Percentiles rank a stretch among this genome's conserved stretches.
Conservation (phyloP, 805 yeast genomes). For the Metschnikowia gruessii region DNA sequence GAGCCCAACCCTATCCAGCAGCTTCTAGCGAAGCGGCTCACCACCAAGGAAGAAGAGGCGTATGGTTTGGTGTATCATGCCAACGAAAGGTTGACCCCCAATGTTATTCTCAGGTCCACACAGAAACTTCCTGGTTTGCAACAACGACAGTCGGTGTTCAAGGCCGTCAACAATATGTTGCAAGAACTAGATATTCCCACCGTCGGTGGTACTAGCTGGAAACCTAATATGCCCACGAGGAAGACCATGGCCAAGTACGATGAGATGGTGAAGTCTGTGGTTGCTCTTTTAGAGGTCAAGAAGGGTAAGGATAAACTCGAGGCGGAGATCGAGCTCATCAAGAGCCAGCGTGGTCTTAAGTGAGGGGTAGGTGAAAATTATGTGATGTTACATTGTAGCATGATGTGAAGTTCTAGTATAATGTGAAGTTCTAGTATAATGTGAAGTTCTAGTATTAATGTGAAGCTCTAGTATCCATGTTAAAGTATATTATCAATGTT, state of each 20-base stretch:
- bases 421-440: no score
- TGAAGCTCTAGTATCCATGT: no score
- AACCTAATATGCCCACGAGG: conserved; percentile 86
- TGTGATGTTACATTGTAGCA: no score
- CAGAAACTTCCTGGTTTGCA: conserved; percentile 43
- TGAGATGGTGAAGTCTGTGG: conserved; percentile 63
- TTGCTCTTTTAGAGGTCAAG: conserved; percentile 75
- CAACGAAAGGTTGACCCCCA: conserved; percentile 65
- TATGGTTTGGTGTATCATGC: conserved; percentile 81
- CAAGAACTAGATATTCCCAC: conserved; percentile 78
- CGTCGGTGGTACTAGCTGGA: conserved; percentile 47
- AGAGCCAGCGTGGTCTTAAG: conserved; percentile 36
- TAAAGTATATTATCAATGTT: no score
- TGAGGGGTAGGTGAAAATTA: not conserved
- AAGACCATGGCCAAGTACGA: conserved; percentile 76
- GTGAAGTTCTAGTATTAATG: no score
- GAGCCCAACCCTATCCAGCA: conserved; percentile 42
- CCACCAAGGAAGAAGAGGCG: conserved; percentile 76
- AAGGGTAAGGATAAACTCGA: conserved; percentile 84
- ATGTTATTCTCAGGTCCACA: conserved; percentile 78
- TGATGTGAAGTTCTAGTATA: no score
- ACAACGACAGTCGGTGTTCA: conserved; percentile 68
- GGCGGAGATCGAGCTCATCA: conserved; percentile 56
- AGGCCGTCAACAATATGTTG: conserved; percentile 65
- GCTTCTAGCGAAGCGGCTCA: conserved; percentile 53